Evolutionary conservation across 169 alveolate genomes (phyloP), one percentile per base, ranked within the genome.

Genomic region (Eimeria acervulina): DNA sequence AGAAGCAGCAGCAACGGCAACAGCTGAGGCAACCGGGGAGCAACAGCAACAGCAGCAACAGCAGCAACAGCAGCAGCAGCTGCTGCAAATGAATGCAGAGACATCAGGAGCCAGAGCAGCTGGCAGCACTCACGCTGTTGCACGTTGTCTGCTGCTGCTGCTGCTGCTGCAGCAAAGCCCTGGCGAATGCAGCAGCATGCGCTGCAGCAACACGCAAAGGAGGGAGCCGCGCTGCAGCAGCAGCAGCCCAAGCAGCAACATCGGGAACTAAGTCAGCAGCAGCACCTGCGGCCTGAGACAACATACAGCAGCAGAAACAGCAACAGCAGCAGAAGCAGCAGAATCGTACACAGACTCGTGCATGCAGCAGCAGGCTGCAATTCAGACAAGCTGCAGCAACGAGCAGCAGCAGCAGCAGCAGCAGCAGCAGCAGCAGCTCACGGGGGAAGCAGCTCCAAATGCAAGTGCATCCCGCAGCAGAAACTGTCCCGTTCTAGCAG

Each of bases 401-500:
- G 33, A n/a, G 89, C 89, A 80, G 63, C 68, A 80, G 68, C 68
- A 80, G 38, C 66, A 80, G 42, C 68, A 80, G 89, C 89, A 38
- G 89, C 89, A 40, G 68, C 89, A 40, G 89, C 89, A 40, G 89
- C 63, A n/a, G 63, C 89, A 36, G 68, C 89, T 40, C 42, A 38
- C 89, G 15, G 36, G 63, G 21, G 89, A 40, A n/a, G 63, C 89
- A 31, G 66, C 89, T 17, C 89, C 89, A 68, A 66, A 80, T 80
- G 89, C 89, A 80, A 80, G 19, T 2, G 89, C 89, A 47, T 80
- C 89, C 89, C 28, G 68, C 63, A 80, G 68, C 63, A 80, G 89
- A 66, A 80, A 80, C 89, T 80, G 68, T 17, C 38, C 89, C 2
- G 89, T 36, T 21, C 40, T 47, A 1, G 21, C 66, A n/a, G 42